Conservation (phyloP, 2,329 filamentous ascomycete species). For the Nemania sp. region DNA sequence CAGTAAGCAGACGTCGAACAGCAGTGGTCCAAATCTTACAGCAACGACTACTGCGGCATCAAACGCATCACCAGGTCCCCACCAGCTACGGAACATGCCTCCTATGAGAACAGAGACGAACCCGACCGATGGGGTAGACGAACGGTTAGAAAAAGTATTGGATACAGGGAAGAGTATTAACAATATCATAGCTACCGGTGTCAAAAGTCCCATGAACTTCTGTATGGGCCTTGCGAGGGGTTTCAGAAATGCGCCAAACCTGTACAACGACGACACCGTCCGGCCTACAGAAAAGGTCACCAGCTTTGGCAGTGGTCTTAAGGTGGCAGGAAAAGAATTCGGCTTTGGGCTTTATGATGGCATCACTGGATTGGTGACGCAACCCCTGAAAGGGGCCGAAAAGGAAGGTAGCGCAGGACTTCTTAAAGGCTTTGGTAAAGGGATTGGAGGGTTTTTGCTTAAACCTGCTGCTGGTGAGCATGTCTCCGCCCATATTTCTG, state of each 20-base stretch:
- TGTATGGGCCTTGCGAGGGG: conserved; percentile 81
- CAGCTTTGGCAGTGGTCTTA: conserved; percentile 74
- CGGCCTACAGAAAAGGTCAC: conserved; percentile 80
- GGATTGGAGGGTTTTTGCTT: conserved; percentile 77
- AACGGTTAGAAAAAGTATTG: conserved; percentile 60
- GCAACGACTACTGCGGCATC: conserved; percentile 18
- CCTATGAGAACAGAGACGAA: background rate
- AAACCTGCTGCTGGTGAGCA: conserved; percentile 77
- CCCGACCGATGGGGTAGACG: conserved; percentile 38
- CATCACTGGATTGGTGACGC: conserved; percentile 77
- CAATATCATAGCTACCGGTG: conserved; percentile 73
- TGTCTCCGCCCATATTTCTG: background rate
- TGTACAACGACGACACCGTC: conserved; percentile 85
- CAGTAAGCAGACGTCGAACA: conserved; percentile 25
- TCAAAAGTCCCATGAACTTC: conserved; percentile 84
- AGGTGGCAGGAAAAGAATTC: conserved; percentile 78
- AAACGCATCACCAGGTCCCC: conserved; percentile 1
- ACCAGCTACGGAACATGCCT: conserved; percentile 1
- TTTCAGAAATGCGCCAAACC: conserved; percentile 82
- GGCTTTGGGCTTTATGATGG: conserved; percentile 80
- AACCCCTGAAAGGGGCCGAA: conserved; percentile 71
- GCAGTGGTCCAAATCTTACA: conserved; percentile 22
- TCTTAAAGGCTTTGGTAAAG: conserved; percentile 80
- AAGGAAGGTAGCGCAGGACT: conserved; percentile 68
- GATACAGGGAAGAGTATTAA: conserved; percentile 70